Base-by-base conservation (phyloP, 192 early-diverging fungal species). In the Pilobolus umbonatus region DNA sequence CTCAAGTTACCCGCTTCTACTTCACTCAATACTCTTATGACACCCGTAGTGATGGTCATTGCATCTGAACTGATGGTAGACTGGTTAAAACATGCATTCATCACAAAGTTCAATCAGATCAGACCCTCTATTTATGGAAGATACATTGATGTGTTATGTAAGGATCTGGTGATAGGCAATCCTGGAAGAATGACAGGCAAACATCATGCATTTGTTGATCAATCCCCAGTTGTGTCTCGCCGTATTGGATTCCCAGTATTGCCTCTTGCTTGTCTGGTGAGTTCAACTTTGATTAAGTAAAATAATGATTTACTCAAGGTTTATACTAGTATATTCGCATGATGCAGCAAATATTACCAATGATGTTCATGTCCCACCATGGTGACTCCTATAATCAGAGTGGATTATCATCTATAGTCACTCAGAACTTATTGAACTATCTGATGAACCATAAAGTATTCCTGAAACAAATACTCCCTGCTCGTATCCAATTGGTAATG, bases 71-170 rank as follows among this genome's bases (percentile, higher is more conserved):
- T 96, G 9, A 60, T 96, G 17, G 93, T 98, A 5, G 95, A 99
- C 69, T 98, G 94, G 91, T 71, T 97, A 53, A 99, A 99, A 71
- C 97, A 99, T 70, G 91, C 97, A 0, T 99, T 99, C 68, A 92
- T 99, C 46, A 91, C 90, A 11, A 98, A 98, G 62, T 96, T 98
- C 71, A 99, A 99, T 71, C 87, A 89, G 59, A 90, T 98, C 58
- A 69, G 88, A 25, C 89, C 93, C 4, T 81, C 85, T 26, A 85
- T 97, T 1, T 99, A 99, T 73, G 81, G 76, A 10, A 81, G 85
- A 46, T 99, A 89, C 64, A 79, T 83, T 4, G 93, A 95, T 58
- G 85, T 94, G 40, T 69, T 99, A 30, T 93, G 92, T 60, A 76
- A 87, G 51, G 96, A 98, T 70, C 61, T 99, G 31, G 82, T 88